Base-by-base conservation (phyloP, 148 eudicot species). In the Silene uniflora region DNA sequence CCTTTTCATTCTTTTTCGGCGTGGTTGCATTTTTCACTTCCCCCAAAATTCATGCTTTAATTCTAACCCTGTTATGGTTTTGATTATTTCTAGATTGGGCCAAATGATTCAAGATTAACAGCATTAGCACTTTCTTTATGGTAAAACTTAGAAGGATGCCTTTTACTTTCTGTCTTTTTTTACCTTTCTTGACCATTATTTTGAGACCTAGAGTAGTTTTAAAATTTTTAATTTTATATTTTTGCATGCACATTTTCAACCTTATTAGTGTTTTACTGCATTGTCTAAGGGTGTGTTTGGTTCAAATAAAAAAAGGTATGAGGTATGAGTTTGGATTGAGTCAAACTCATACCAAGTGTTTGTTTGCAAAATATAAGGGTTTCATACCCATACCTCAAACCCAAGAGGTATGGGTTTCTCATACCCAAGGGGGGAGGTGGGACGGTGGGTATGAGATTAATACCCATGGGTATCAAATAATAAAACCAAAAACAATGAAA, bases 111-210 rank as follows among this genome's bases (percentile, higher is more conserved):
- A 11, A 52, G 60, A n/a, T 12, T 54, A 76, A 76, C 72, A 55
- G n/a, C n/a, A n/a, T n/a, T 32, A 32, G 32, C 74, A 75, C 76
- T 49, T 70, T 75, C 65, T 75, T 80, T 80, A 23, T 22, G 23
- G 42, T 71, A 32, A 32, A 71, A 75, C 82, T 75, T 79, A 74
- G 0, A 47, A 54, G 64, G 23, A 68, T 11, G 13, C 0, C 17
- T 49, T 49, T 13, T 49, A 49, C 55, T 49, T 49, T 49, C 55
- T 49, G 55, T 49, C 55, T 49, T 49, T 49, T 74, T 74, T 68
- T 47, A 60, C 77, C 71, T 76, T 62, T 69, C 75, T 79, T 80
- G 75, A 80, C 82, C 82, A 71, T 47, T 3, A 32, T 75, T 64
- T 16, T 17, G 13, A 6, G 24, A 29, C 59, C 25, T 18, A 25